Evolutionary conservation across 78 protist genomes (phyloP).

Genomic region (Dictyostelium citrinum): DNA sequence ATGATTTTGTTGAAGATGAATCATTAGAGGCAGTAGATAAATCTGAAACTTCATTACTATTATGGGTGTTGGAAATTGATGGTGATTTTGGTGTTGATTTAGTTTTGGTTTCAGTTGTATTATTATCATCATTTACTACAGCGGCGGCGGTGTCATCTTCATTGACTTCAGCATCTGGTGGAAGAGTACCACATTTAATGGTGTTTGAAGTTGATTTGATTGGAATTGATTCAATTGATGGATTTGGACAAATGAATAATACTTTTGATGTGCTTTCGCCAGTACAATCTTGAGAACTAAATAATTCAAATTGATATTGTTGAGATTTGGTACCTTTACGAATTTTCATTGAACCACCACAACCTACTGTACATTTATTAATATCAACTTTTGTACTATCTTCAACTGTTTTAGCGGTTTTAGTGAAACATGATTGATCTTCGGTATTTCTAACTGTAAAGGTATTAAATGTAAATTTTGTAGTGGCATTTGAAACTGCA

Average conservation of each 20-base stretch:
- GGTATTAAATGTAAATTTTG: neutral
- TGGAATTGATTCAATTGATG: neutral
- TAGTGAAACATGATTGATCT: neutral
- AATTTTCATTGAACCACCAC: slow-evolving; percentile 13
- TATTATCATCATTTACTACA: neutral
- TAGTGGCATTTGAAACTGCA: neutral
- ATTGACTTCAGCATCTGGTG: neutral
- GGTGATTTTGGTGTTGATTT: neutral
- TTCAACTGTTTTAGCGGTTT: neutral
- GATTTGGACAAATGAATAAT: neutral
- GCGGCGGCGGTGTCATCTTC: neutral
- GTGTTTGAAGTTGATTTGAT: neutral
- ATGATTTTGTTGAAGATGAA: neutral
- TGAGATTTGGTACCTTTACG: neutral
- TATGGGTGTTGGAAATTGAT: neutral
- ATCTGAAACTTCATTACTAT: neutral
- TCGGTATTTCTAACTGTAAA: neutral
- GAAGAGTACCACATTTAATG: neutral
- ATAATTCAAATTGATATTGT: neutral
- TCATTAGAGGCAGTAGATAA: no score
- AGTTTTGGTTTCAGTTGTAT: neutral
- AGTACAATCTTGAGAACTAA: neutral
- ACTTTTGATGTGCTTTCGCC: neutral
- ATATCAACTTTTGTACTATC: neutral
- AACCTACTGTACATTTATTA: neutral